These are phyloP conservation scores for Lasiodiplodia gonubiensis DNA, from an alignment of 2,329 filamentous ascomycete genomes.

Conservation along the genomic window DNA sequence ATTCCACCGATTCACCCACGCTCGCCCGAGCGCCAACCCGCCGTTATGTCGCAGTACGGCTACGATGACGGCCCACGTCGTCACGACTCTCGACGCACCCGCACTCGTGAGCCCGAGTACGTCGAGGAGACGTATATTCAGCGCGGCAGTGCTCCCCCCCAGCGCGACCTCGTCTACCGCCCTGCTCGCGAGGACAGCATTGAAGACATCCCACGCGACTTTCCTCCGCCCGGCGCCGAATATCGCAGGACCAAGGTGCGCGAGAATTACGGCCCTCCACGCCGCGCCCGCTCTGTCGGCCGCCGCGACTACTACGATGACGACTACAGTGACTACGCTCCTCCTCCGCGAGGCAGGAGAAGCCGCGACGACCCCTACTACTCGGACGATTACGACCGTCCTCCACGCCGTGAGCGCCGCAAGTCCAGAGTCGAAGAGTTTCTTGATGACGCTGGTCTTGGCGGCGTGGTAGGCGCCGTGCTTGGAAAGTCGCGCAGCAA, in stretches of 20 bases:
- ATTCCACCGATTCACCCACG: not conserved
- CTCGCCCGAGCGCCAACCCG: constrained; percentile 12
- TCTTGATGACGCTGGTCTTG: constrained; percentile 63
- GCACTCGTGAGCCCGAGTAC: constrained; percentile 57
- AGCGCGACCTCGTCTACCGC: constrained; percentile 57
- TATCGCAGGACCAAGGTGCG: constrained; percentile 54
- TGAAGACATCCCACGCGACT: constrained; percentile 84
- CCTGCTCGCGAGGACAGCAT: constrained; percentile 75
- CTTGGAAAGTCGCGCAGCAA: constrained; percentile 64
- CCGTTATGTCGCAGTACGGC: constrained; percentile 56
- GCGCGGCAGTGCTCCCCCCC: constrained; percentile 49
- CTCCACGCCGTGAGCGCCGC: constrained; percentile 53
- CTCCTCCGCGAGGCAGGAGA: constrained; percentile 49
- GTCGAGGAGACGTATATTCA: constrained; percentile 58
- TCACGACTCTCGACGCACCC: constrained; percentile 42
- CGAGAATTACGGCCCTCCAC: constrained; percentile 55
- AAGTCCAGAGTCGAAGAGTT: constrained; percentile 68
- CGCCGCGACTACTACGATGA: constrained; percentile 64
- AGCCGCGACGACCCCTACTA: constrained; percentile 54
- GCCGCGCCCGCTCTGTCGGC: constrained; percentile 70
- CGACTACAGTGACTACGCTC: constrained; percentile 61
- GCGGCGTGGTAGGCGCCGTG: constrained; percentile 58
- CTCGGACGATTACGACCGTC: constrained; percentile 51
- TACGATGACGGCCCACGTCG: constrained; percentile 56
- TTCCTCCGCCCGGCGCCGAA: constrained; percentile 70